These are phyloP conservation scores for Chlamydomonas sp. DNA, from an alignment of 139 green algal species.

Conservation along the genomic window DNA sequence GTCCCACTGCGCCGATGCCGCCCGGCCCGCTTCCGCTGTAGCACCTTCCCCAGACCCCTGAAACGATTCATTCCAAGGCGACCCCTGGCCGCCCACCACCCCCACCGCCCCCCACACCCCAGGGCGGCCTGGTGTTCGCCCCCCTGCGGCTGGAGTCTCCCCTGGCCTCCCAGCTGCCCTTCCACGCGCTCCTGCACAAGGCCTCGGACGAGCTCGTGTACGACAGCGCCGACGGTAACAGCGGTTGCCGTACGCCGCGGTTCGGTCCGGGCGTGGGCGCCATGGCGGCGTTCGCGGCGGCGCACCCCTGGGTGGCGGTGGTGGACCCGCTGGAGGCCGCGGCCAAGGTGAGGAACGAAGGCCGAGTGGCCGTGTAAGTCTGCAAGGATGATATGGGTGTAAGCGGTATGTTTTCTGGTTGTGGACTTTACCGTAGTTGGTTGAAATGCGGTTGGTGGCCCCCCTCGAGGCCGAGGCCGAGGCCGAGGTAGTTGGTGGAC, in stretches of 20 bases:
- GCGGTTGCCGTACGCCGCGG: background rate
- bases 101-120: background rate
- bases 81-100: background rate
- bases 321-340: conserved; percentile 57
- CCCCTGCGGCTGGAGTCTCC: conserved; percentile 53
- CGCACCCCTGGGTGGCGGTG: conserved; percentile 30
- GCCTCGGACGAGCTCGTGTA: conserved; percentile 68
- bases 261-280: conserved; percentile 19
- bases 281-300: conserved; percentile 28
- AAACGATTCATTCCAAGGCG: no score
- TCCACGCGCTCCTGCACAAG: conserved; percentile 81
- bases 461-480: no score
- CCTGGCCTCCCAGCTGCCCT: conserved; percentile 47
- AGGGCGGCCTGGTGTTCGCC: conserved; percentile 40
- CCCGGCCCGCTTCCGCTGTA: no score
- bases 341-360: conserved; percentile 54
- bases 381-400: no score
- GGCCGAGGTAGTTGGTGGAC: conserved; percentile 43
- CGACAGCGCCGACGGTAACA: background rate
- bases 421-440: no score
- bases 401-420: no score
- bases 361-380: background rate
- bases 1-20: no score
- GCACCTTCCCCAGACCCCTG: no score
- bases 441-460: no score